These are phyloP conservation scores for Globomyces pollinis-pini DNA, from an alignment of 192 early-diverging fungal genomes.

Conservation along the genomic window DNA sequence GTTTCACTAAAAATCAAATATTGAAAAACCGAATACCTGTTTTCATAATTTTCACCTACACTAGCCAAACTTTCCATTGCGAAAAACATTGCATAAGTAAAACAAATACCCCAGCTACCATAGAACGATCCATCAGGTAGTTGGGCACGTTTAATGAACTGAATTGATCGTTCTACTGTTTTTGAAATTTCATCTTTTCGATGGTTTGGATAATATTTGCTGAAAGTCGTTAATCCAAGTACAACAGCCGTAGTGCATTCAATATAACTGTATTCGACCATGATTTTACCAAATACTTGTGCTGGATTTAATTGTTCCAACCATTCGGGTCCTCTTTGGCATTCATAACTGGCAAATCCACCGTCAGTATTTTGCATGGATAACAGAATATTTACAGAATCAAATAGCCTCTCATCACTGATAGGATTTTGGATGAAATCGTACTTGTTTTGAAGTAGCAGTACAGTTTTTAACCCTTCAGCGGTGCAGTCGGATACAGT, in stretches of 20 bases:
- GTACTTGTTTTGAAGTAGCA: constrained; percentile 56
- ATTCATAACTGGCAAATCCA: constrained; percentile 92
- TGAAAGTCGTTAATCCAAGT: constrained; percentile 73
- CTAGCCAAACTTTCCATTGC: constrained; percentile 75
- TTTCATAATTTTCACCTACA: constrained; percentile 74
- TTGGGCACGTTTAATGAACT: constrained; percentile 72
- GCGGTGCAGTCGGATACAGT: constrained; percentile 94
- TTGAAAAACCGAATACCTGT: constrained; percentile 49
- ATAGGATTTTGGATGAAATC: constrained; percentile 49
- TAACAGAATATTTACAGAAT: constrained; percentile 86
- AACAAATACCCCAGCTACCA: constrained; percentile 96
- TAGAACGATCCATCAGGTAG: constrained; percentile 83
- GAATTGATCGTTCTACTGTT: constrained; percentile 48
- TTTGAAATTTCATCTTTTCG: constrained; percentile 69
- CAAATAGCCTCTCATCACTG: constrained; percentile 60
- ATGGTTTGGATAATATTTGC: constrained; percentile 70
- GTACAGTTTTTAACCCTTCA: constrained; percentile 79
- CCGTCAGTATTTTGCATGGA: constrained; percentile 87
- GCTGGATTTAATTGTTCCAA: constrained; percentile 91
- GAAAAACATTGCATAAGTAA: constrained; percentile 94
- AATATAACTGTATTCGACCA: constrained; percentile 95
- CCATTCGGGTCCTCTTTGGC: constrained; percentile 64
- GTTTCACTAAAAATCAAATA: constrained; percentile 30
- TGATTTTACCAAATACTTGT: constrained; percentile 96
- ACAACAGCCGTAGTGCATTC: constrained; percentile 95